Evolutionary conservation across 495 filamentous ascomycete species (phyloP).

Genomic region (Monascus purpureus): DNA sequence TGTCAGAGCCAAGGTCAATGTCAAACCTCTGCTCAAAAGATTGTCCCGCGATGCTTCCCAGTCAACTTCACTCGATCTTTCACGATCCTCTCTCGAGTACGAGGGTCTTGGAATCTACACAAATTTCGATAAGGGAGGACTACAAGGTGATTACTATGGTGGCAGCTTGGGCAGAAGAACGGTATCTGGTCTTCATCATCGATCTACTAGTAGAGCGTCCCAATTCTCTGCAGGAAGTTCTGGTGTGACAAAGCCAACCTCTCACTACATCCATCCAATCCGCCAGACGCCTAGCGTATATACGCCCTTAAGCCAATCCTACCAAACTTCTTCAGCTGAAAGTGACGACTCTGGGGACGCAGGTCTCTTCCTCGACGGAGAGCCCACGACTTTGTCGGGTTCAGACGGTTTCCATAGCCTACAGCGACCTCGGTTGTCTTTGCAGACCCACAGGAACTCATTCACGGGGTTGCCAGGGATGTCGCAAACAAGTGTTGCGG

Average conservation of each 20-base stretch:
- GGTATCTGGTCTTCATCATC: slow-evolving; percentile 28
- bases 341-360: slow-evolving; percentile 29
- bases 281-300: slow-evolving; percentile 43
- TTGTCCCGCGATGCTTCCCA: slow-evolving; percentile 33
- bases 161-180: slow-evolving; percentile 16
- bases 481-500: slow-evolving; percentile 40
- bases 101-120: slow-evolving; percentile 41
- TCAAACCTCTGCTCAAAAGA: slow-evolving; percentile 46
- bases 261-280: slow-evolving; percentile 45
- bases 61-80: slow-evolving; percentile 35
- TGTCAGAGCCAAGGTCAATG: slow-evolving; percentile 24
- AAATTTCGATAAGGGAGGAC: slow-evolving; percentile 27
- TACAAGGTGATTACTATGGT: slow-evolving; percentile 16
- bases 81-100: slow-evolving; percentile 40
- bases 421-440: slow-evolving; percentile 23
- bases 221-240: slow-evolving; percentile 37
- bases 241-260: slow-evolving; percentile 35
- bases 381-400: slow-evolving; percentile 8
- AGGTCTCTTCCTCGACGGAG: slow-evolving; percentile 14
- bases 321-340: slow-evolving; percentile 32
- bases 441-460: slow-evolving; percentile 36
- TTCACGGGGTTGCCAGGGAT: slow-evolving; percentile 29
- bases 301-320: slow-evolving; percentile 39
- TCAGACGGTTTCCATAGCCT: slow-evolving; percentile 15
- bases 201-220: slow-evolving; percentile 43